phyloP scores from a whole-genome alignment of 352 stramenopile genomes.

The Vaucheria bursata region DNA sequence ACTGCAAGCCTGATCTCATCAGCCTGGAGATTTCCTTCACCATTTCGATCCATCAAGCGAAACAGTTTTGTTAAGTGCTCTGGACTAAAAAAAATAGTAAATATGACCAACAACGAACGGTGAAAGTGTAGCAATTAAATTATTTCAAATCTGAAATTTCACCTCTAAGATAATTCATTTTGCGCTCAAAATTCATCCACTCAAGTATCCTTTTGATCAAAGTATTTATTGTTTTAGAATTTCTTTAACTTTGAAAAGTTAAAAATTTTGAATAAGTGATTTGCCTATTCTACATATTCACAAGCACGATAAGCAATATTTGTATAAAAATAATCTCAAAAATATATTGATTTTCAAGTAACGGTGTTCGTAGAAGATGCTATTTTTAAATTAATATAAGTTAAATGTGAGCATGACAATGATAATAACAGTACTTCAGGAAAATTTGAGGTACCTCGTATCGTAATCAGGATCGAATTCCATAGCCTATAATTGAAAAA shows the following conservation, averaged over 20 bases:
- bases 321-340: neutral
- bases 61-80: slow-evolving; percentile 41
- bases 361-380: neutral
- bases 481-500: neutral
- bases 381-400: neutral
- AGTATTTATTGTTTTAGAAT: neutral
- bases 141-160: neutral
- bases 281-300: neutral
- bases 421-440: neutral
- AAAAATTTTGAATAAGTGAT: neutral
- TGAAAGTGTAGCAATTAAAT: neutral
- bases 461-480: slow-evolving; percentile 37
- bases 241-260: neutral
- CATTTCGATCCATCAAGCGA: slow-evolving; percentile 25
- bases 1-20: slow-evolving; percentile 31
- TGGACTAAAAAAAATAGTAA: neutral
- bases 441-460: neutral
- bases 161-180: neutral
- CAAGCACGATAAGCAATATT: neutral
- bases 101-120: neutral
- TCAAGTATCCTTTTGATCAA: neutral
- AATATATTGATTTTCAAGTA: neutral
- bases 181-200: neutral
- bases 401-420: neutral
- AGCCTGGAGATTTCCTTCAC: slow-evolving; percentile 12